These are phyloP conservation scores for Candida glucosophila DNA, from an alignment of 1,139 yeast species.

Conservation along the genomic window DNA sequence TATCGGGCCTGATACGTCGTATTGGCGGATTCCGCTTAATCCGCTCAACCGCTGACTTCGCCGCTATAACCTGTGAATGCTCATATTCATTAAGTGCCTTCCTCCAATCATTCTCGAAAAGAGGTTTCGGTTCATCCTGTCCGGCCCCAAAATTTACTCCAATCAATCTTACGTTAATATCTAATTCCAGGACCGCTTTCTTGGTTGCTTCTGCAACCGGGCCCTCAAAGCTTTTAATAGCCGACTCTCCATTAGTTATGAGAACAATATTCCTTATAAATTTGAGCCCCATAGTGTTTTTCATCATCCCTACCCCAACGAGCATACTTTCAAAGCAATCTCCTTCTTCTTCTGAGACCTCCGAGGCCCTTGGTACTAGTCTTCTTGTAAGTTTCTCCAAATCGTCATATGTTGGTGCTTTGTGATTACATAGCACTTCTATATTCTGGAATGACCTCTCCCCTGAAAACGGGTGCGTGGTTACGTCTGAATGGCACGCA, in stretches of 20 bases:
- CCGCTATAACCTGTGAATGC: conserved; percentile 10
- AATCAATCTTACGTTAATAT: conserved; percentile 17
- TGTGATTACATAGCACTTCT: conserved; percentile 15
- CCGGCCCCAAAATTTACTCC: conserved; percentile 23
- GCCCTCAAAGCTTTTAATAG: conserved; percentile 8
- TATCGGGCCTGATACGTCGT: conserved; percentile 29
- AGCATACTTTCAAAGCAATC: conserved; percentile 20
- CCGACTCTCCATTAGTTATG: conserved; percentile 29
- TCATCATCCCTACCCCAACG: conserved; percentile 22
- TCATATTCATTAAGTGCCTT: conserved; percentile 5
- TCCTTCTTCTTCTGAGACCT: conserved; percentile 9
- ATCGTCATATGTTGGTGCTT: conserved; percentile 15
- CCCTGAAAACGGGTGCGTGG: conserved; percentile 14
- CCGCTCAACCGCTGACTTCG: too few species aligned
- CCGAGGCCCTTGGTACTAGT: conserved; percentile 6
- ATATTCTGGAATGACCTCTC: conserved; percentile 18
- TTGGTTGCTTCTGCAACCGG: conserved; percentile 11
- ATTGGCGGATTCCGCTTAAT: conserved; percentile 15
- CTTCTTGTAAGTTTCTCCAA: conserved; percentile 9
- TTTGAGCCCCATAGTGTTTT: conserved; percentile 19
- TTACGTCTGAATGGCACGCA: conserved; percentile 24
- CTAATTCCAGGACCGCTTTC: conserved; percentile 11
- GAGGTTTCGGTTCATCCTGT: conserved; percentile 2
- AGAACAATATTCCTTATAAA: conserved; percentile 35
- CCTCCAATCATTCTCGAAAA: conserved; percentile 5